Base-by-base conservation (phyloP, 345 rosid genomes). In the Dipteronia sinensis region DNA sequence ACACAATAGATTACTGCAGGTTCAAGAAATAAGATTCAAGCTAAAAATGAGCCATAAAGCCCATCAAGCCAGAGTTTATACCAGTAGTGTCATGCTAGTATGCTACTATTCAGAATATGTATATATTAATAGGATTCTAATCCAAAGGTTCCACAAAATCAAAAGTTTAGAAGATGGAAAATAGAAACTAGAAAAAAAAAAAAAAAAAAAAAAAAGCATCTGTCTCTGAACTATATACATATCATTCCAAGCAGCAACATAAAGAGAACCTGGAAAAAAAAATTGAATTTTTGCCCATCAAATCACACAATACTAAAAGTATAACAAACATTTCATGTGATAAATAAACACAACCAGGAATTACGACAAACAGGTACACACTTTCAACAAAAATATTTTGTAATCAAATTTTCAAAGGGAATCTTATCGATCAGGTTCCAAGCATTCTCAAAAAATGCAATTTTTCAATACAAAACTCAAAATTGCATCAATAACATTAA, bases 381-480 rank as follows among this genome's bases (percentile, higher is more conserved):
- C n/a, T 31, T 16, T 58, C 61, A n/a, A n/a, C 40, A 2, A 20
- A 15, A 19, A 49, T 16, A 3, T 10, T 29, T 25, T 13, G 34
- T 10, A 34, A 38, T 38, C 51, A 27, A 13, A 55, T n/a, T 38
- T 58, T 53, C 65, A n/a, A 0, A 2, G 75, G 8, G 65, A 34
- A 71, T 56, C 56, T 71, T 23, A 34, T 71, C 75, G 38, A 71
- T 19, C 75, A 55, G 75, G 49, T 4, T 10, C 20, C n/a, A 6
- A 15, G 65, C 64, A 19, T 5, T 56, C 17, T 40, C 2, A 11
- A 10, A 34, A 71, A 34, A 51, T 9, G 44, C 22, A 70, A 6
- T 27, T 49, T 51, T 27, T 15, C 6, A 11, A 3, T 0, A 0
- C 1, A 4, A 70, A 5, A n/a, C 20, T 31, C 27, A 55, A 38